A percentile compares a stretch with the other conserved stretches of the same genome.
These are phyloP conservation scores for Magnusiomyces magnusii DNA, from an alignment of 1,139 yeast genomes.

Conservation along the genomic window DNA sequence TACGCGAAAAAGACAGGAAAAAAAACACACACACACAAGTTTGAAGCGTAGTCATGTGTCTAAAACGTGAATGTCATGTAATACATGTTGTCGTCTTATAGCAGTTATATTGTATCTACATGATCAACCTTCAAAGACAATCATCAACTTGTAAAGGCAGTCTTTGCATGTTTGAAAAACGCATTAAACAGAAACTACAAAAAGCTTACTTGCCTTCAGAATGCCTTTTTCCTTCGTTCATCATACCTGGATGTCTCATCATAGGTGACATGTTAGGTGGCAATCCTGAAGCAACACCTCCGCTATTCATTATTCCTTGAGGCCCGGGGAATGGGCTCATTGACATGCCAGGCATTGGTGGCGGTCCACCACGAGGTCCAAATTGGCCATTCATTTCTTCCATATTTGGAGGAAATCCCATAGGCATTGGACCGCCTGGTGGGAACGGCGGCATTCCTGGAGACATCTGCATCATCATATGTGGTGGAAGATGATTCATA, in stretches of 20 bases:
- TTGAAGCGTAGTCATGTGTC: no score
- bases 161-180: no score
- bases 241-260: neutral
- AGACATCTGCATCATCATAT: neutral
- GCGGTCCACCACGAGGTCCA: neutral
- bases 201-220: neutral
- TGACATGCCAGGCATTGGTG: neutral
- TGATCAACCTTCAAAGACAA: no score
- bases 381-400: conserved; percentile 1
- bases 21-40: no score
- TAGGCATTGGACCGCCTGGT: neutral
- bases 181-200: neutral
- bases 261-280: neutral
- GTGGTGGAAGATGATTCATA: neutral
- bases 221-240: neutral
- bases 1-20: no score
- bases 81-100: no score
- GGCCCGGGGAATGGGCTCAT: neutral
- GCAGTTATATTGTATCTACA: no score
- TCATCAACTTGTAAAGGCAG: neutral
- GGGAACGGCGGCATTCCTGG: conserved; percentile 1
- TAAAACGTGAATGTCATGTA: no score
- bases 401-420: neutral
- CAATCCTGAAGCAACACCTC: neutral
- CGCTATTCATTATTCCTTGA: neutral